Base-by-base conservation (phyloP, 306 rosid species). In the Pueraria montana region DNA sequence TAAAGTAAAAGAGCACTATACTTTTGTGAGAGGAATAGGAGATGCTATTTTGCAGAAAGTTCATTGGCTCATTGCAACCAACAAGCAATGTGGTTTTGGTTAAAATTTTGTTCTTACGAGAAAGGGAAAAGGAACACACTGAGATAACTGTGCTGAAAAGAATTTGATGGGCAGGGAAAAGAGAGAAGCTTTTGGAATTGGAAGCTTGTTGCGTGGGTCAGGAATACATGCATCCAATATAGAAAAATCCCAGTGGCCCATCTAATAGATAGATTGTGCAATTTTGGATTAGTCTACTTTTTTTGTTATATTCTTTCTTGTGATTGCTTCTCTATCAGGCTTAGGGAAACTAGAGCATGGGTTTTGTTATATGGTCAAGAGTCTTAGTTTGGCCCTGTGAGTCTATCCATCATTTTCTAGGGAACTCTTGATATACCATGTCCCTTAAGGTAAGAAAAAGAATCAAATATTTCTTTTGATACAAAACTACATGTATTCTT, bases 181-280 rank as follows among this genome's bases (percentile, higher is more conserved):
- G 77, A 52, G 43, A 69, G 71, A 70, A 63, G 61, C 67, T 76
- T 76, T 84, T 11, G 56, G 83, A 23, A 83, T 78, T 76, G 87
- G 83, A 80, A 83, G 59, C 40, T 76, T 69, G 74, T 63, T 59
- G 64, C 11, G 86, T 74, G 87, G 80, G 84, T 61, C 83, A 81
- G 79, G 27, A 55, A 8, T 55, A 55, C 68, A 63, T 71, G 43
- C 5, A 40, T 71, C 42, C 74, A 80, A 53, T 64, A 26, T 80
- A 3, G 81, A 63, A 80, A 69, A 70, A 70, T 24, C 42, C 72
- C 30, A 69, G 64, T 76, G 85, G 87, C 68, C 83, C 85, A 63
- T 83, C 50, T 67, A 52, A 32, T 83, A 46, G 20, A 49, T 17
- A 40, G 80, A 82, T 82, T 75, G 59, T 67, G 26, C 50, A 36